Conservation (phyloP, 345 rosid genomes). For the Cardamine occulta region DNA sequence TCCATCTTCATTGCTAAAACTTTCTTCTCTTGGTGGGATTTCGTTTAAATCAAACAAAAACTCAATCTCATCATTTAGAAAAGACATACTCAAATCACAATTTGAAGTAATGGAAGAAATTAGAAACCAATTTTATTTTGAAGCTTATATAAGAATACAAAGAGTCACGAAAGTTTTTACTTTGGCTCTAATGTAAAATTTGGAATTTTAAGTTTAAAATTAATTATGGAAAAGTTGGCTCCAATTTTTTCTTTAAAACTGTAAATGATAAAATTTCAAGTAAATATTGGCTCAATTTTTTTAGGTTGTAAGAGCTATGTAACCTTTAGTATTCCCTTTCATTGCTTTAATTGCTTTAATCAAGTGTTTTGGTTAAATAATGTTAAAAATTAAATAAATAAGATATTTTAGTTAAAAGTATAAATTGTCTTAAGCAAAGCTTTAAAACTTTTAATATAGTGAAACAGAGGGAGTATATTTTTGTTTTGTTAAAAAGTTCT, state of each 20-base stretch:
- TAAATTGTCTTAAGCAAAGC: too few relatives aligned
- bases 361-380: too few relatives aligned
- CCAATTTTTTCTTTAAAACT: not conserved
- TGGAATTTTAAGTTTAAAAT: not conserved
- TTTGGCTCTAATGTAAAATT: not conserved
- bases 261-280: not conserved
- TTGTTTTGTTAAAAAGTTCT: too few relatives aligned
- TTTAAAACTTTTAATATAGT: too few relatives aligned
- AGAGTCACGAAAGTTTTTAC: not conserved
- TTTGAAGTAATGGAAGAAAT: not conserved
- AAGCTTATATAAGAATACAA: not conserved
- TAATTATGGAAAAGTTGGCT: not conserved
- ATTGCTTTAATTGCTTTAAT: too few relatives aligned
- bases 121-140: not conserved
- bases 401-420: too few relatives aligned
- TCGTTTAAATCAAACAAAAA: not conserved
- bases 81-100: not conserved
- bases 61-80: not conserved
- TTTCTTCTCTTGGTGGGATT: too few relatives aligned
- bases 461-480: too few relatives aligned
- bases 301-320: not conserved
- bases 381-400: too few relatives aligned
- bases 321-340: too few relatives aligned
- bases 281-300: not conserved
- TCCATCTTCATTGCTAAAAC: too few relatives aligned